Base-by-base conservation (phyloP, 305 asterid genomes). In the Fraxinus paxiana region DNA sequence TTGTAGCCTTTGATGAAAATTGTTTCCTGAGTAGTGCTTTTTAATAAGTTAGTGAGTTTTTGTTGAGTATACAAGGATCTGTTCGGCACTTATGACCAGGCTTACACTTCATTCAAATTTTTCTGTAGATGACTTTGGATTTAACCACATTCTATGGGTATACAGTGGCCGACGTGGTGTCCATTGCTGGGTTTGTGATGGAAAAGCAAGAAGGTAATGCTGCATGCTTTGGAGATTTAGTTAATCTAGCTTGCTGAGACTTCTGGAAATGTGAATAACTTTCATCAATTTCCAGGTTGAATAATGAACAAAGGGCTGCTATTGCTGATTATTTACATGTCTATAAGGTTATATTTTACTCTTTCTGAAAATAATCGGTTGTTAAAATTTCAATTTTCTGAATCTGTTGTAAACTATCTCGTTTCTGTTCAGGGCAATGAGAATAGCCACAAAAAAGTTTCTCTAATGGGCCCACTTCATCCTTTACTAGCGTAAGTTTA, bases 131-230 rank as follows among this genome's bases (percentile, higher is more conserved):
- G 98, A 95, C 86, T 95, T 95, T 85, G 98, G 97, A 46, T 93
- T 92, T 87, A 88, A 87, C 79, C 98, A 95, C 89, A 90, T 94
- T 80, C 90, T 95, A 71, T 95, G 99, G 99, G 99, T 93, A 70
- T 95, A 90, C 81, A 95, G 98, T 87, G 97, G 99, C 5, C 91
- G 99, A 30, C 98, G 98, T 88, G 99, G 99, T 83, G 99, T 95
- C 82, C 98, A 94, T 85, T 95, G 97, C 82, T 95, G 98, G 99
- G 99, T 95, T 77, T 95, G 99, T 86, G 99, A 95, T 86, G 93
- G 93, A 76, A 95, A 90, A 86, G 98, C 97, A 5, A 90, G 98
- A 91, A 89, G 98, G 99, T 95, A 88, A 76, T 82, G 81, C 43
- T 80, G 82, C 82, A 76, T 5, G 75, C 71, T 6, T 71, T 54